Evolutionary conservation across 148 eudicot genomes (phyloP).

Genomic region (Vaccinium corymbosum): DNA sequence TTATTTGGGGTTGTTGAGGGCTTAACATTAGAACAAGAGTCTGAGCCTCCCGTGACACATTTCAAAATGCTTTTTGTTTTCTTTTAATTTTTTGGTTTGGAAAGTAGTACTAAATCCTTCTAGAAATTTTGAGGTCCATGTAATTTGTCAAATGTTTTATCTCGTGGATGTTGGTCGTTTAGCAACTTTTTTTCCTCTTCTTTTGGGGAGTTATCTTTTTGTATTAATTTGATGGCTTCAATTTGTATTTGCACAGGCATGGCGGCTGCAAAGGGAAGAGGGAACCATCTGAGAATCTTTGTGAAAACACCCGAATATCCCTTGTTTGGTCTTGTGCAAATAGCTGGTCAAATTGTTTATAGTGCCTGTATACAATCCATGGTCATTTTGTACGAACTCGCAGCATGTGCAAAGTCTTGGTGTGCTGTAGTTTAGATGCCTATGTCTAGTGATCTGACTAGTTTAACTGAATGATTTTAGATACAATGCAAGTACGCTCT

Average conservation of each 20-base stretch:
- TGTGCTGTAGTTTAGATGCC: slow-evolving; percentile 6
- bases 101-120: neutral
- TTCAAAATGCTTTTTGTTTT: neutral
- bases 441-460: slow-evolving; percentile 11
- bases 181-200: neutral
- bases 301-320: slow-evolving; percentile 13
- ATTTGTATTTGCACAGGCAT: slow-evolving; percentile 44
- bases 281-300: slow-evolving; percentile 37
- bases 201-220: neutral
- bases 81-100: neutral
- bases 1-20: too few species aligned
- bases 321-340: slow-evolving; percentile 2
- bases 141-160: neutral
- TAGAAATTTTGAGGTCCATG: neutral
- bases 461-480: neutral
- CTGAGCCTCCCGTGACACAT: neutral
- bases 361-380: slow-evolving; percentile 19
- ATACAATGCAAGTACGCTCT: neutral
- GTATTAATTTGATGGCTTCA: slow-evolving; percentile 43
- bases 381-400: neutral
- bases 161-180: neutral
- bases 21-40: neutral
- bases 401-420: neutral
- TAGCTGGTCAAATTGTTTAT: slow-evolving; percentile 21
- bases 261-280: slow-evolving; percentile 41